These are phyloP conservation scores for Allantophomopsis cytisporea DNA, from an alignment of 2,329 filamentous ascomycete genomes.

Conservation along the genomic window DNA sequence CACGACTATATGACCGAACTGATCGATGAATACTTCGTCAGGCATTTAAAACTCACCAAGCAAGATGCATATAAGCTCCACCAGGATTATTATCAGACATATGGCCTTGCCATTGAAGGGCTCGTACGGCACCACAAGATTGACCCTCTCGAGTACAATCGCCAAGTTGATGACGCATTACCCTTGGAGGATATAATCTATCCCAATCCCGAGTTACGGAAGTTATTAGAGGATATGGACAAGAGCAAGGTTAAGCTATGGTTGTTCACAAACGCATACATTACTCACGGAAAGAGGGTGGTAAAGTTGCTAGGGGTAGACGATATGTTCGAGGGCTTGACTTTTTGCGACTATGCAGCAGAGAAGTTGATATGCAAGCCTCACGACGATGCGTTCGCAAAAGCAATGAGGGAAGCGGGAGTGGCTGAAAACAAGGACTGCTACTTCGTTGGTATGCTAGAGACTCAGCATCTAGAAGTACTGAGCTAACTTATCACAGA, in stretches of 20 bases:
- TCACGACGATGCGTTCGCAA: conserved; percentile 66
- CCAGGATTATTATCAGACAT: conserved; percentile 85
- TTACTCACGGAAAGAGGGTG: conserved; percentile 75
- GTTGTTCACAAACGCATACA: conserved; percentile 94
- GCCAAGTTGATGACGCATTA: conserved; percentile 86
- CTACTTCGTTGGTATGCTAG: conserved; percentile 78
- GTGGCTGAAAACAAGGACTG: conserved; percentile 56
- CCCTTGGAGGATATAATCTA: conserved; percentile 76
- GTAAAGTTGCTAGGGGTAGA: conserved; percentile 70
- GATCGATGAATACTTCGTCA: conserved; percentile 42
- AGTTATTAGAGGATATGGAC: conserved; percentile 73
- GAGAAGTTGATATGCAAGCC: conserved; percentile 79
- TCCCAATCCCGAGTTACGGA: conserved; percentile 60
- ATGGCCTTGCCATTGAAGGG: conserved; percentile 94
- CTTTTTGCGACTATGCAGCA: conserved; percentile 77
- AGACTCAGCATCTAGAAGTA: conserved; percentile 1
- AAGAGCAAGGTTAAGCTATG: conserved; percentile 72
- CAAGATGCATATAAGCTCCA: conserved; percentile 81
- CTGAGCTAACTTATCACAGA: conserved; percentile 34
- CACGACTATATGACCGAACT: conserved; percentile 79
- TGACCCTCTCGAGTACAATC: conserved; percentile 87
- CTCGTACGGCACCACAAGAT: conserved; percentile 90
- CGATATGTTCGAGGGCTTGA: conserved; percentile 87
- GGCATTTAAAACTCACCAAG: conserved; percentile 58
- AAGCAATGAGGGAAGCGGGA: conserved; percentile 78